Conservation (phyloP, 2,329 filamentous ascomycete genomes). For the Endothia cerciana region DNA sequence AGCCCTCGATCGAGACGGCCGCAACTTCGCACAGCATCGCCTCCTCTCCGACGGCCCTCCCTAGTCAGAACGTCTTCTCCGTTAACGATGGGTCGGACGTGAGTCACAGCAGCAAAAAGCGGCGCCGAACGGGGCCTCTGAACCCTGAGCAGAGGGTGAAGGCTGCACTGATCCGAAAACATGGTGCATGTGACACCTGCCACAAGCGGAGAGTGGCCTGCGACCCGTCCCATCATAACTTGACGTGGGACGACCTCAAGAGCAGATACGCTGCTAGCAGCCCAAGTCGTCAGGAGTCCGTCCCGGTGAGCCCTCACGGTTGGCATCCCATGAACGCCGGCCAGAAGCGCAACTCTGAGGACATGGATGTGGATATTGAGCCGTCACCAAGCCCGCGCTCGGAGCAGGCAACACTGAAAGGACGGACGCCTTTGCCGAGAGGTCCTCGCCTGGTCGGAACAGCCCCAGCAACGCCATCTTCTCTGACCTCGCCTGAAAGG, state of each 20-base stretch:
- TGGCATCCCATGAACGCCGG: slow-evolving; percentile 29
- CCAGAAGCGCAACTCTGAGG: slow-evolving; percentile 52
- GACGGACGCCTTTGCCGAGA: slow-evolving; percentile 60
- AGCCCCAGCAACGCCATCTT: slow-evolving; percentile 30
- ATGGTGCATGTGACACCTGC: slow-evolving; percentile 61
- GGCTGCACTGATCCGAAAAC: slow-evolving; percentile 62
- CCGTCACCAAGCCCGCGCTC: slow-evolving; percentile 38
- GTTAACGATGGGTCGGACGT: slow-evolving; percentile 59
- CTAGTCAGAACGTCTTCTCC: slow-evolving; percentile 56
- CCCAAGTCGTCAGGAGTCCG: slow-evolving; percentile 26
- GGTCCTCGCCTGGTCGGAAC: slow-evolving; percentile 59
- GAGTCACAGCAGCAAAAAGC: slow-evolving; percentile 57
- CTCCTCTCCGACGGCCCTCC: slow-evolving; percentile 51
- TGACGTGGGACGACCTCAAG: slow-evolving; percentile 8
- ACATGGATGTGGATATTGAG: slow-evolving; percentile 57
- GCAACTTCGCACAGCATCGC: slow-evolving; percentile 54
- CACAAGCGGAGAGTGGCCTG: slow-evolving; percentile 58
- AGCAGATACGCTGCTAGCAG: slow-evolving; percentile 25
- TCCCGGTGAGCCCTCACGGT: slow-evolving; percentile 29
- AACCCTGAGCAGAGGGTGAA: slow-evolving; percentile 62
- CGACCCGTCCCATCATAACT: slow-evolving; percentile 4
- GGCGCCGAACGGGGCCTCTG: slow-evolving; percentile 62
- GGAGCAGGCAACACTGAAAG: slow-evolving; percentile 48
- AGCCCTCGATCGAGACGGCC: slow-evolving; percentile 50
- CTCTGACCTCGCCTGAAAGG: not conserved